phyloP scores from a whole-genome alignment of 768 basidiomycete genomes.

The Lactarius vividus region DNA sequence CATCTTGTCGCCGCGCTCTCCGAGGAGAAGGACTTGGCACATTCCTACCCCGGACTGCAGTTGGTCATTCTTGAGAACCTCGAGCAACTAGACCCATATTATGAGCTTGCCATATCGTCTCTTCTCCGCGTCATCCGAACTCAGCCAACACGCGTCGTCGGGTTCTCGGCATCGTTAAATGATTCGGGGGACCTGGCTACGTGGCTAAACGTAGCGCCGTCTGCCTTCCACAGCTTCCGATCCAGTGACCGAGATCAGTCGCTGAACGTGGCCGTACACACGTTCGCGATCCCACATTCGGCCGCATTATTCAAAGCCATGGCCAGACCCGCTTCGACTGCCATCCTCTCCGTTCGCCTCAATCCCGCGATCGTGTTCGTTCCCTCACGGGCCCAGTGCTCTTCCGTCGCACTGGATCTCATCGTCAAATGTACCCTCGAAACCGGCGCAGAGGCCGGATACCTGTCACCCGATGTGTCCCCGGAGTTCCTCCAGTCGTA shows the following conservation, averaged over 20 bases:
- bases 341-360: slow-evolving; percentile 50
- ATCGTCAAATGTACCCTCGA: slow-evolving; percentile 85
- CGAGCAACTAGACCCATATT: slow-evolving; percentile 74
- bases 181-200: slow-evolving; percentile 77
- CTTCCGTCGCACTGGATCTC: slow-evolving; percentile 71
- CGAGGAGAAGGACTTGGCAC: slow-evolving; percentile 29
- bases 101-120: slow-evolving; percentile 80
- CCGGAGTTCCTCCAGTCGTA: slow-evolving; percentile 57
- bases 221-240: slow-evolving; percentile 69
- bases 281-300: slow-evolving; percentile 86
- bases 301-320: slow-evolving; percentile 86
- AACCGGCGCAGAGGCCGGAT: slow-evolving; percentile 65
- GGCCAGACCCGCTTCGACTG: slow-evolving; percentile 83
- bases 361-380: slow-evolving; percentile 79
- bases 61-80: slow-evolving; percentile 83
- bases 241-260: slow-evolving; percentile 83
- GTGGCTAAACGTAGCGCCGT: slow-evolving; percentile 75
- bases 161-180: slow-evolving; percentile 71
- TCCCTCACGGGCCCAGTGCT: slow-evolving; percentile 78
- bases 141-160: slow-evolving; percentile 68
- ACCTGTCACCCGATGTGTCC: slow-evolving; percentile 51
- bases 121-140: slow-evolving; percentile 63
- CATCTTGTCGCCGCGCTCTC: slow-evolving; percentile 48
- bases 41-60: slow-evolving; percentile 44
- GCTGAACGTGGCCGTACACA: slow-evolving; percentile 60